Base-by-base conservation (phyloP, 192 early-diverging fungal species). In the Podila verticillata region DNA sequence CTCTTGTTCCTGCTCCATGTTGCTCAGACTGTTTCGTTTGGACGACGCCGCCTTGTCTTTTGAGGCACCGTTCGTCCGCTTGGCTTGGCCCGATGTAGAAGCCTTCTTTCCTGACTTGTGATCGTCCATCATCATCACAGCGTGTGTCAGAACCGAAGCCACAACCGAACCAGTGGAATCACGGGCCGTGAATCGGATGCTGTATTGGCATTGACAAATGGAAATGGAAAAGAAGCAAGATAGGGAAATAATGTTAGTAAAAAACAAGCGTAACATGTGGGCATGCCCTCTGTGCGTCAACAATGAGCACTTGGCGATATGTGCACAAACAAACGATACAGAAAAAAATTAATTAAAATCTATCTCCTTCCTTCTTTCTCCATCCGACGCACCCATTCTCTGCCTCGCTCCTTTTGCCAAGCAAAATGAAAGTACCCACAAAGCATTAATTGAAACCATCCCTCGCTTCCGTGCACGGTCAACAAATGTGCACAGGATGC, bases 91-190 rank as follows among this genome's bases (percentile, higher is more conserved):
- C 13, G 39, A 17, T 44, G 39, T 44, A 44, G 51, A 57, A 7
- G 61, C 56, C 34, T 54, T 63, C 61, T 80, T 80, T 49, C 77
- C 77, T 1, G 77, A 80, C 56, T 80, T 80, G 65, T 80, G 77
- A 48, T 80, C 77, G 61, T 80, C 77, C 77, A 80, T 80, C 77
- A 80, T 80, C 77, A 80, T 80, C 49, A 80, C 77, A 19, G 77
- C 65, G 61, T 80, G 61, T 15, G 65, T 80, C 48, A 80, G 48
- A 0, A 80, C 77, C 6, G 77, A 58, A 22, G 77, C 77, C 54
- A 80, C 58, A 5, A 36, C 35, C 19, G 66, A 65, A 36, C 77
- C 77, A 59, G 77, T 68, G 6, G 77, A 72, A 68, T 80, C 77
- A 22, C 56, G 66, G 15, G 77, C 77, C 54, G 77, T 80, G 57